Conservation (phyloP, 768 basidiomycete genomes). For the Collybiopsis confluens region DNA sequence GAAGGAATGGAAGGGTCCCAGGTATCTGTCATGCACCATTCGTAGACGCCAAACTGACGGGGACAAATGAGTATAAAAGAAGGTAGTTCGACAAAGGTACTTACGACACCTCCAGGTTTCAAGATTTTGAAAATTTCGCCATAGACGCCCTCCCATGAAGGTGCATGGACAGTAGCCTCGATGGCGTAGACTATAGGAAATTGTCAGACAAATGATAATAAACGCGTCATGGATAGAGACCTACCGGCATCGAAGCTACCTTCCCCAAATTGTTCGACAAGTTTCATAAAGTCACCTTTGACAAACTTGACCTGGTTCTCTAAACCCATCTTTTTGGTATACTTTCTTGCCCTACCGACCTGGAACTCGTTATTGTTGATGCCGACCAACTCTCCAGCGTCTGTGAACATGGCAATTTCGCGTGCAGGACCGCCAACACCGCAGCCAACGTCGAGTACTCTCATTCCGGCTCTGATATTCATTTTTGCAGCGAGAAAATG, state of each 20-base stretch:
- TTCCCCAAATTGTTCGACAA: constrained; percentile 87
- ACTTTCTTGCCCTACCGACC: constrained; percentile 76
- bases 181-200: constrained; percentile 81
- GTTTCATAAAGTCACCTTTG: constrained; percentile 96
- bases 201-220: background rate
- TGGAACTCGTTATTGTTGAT: constrained; percentile 98
- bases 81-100: constrained; percentile 24
- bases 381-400: constrained; percentile 70
- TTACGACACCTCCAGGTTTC: constrained; percentile 91
- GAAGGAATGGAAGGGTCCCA: constrained; percentile 84
- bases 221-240: constrained; percentile 18
- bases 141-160: constrained; percentile 94
- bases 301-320: constrained; percentile 75
- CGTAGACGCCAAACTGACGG: constrained; percentile 89
- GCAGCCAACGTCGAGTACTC: constrained; percentile 96
- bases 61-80: background rate
- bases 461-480: constrained; percentile 83
- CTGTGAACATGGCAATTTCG: constrained; percentile 89
- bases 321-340: constrained; percentile 75
- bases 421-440: constrained; percentile 97
- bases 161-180: constrained; percentile 96
- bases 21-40: constrained; percentile 97
- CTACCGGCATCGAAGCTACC: constrained; percentile 90
- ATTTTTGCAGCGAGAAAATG: constrained; percentile 93
- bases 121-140: constrained; percentile 88